phyloP scores from a whole-genome alignment of 768 basidiomycete species.

The Leccinum broughii region DNA sequence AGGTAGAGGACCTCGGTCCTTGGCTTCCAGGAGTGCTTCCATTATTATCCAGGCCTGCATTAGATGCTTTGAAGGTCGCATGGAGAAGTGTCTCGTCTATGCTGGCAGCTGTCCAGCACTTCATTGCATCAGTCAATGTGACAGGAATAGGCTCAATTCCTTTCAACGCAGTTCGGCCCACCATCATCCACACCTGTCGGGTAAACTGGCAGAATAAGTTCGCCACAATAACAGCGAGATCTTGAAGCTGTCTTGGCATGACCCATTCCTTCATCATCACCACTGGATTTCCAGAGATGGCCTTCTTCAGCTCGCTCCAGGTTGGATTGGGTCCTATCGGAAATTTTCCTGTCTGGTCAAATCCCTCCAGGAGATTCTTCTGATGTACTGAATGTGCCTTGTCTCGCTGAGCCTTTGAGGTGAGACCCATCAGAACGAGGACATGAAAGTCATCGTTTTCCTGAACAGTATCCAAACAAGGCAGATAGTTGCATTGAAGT shows the following conservation, averaged over 20 bases:
- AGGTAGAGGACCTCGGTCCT: constrained; percentile 2
- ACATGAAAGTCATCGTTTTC: too few species aligned
- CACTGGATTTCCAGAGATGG: too few species aligned
- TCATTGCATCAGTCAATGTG: constrained; percentile 7
- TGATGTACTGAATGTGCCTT: too few species aligned
- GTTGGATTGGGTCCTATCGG: too few species aligned
- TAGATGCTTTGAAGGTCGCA: constrained; percentile 1
- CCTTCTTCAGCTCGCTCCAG: too few species aligned
- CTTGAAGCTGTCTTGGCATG: background rate
- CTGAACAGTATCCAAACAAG: too few species aligned
- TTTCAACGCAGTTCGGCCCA: background rate
- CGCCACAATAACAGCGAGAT: background rate
- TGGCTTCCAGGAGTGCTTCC: background rate
- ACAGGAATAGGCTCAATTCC: background rate
- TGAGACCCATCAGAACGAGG: too few species aligned
- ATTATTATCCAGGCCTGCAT: background rate
- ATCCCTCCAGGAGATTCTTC: too few species aligned
- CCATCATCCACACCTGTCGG: background rate
- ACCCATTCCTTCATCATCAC: too few species aligned
- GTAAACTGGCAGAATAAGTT: background rate
- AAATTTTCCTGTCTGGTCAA: too few species aligned
- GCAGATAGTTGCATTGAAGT: too few species aligned
- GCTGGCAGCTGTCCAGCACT: constrained; percentile 8
- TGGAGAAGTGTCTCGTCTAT: constrained; percentile 1
- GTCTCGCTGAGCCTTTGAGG: too few species aligned